phyloP scores from a whole-genome alignment of 305 asterid genomes.

The Fraxinus baroniana region DNA sequence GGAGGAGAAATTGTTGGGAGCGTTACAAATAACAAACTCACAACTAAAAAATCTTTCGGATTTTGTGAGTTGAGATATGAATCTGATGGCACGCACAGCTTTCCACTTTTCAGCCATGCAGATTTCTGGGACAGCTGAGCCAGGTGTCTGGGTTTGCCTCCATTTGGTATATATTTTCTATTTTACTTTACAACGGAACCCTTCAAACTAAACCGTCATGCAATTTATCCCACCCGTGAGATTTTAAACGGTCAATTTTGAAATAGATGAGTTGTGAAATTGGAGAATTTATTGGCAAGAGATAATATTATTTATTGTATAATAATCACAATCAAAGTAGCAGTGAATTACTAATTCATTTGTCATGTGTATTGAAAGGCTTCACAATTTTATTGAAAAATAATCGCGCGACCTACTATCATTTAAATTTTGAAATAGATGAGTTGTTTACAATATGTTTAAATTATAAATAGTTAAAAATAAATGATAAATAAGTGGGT shows the following conservation, averaged over 20 bases:
- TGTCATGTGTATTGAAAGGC: background rate
- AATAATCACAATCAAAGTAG: background rate
- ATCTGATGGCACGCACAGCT: conserved; percentile 30
- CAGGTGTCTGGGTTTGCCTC: conserved; percentile 2
- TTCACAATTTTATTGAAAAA: too few relatives aligned
- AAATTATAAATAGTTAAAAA: too few relatives aligned
- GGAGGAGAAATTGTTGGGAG: conserved; percentile 16
- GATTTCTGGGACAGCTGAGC: conserved; percentile 25
- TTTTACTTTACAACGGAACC: background rate
- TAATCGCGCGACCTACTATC: too few relatives aligned
- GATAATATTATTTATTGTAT: too few relatives aligned
- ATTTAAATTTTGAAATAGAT: too few relatives aligned
- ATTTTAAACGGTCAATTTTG: background rate
- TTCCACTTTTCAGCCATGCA: conserved; percentile 44
- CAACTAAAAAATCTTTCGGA: conserved; percentile 26
- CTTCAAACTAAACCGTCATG: background rate
- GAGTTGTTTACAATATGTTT: background rate
- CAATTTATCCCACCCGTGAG: background rate
- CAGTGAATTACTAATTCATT: background rate
- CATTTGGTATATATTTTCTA: background rate
- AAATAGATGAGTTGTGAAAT: background rate
- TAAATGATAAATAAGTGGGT: background rate
- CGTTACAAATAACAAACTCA: conserved; percentile 1
- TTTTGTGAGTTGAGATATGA: background rate
- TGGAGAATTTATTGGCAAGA: background rate